Evolutionary conservation across 805 yeast genomes (phyloP), one percentile per base, ranked within the genome.

Genomic region (Schwanniomyces yamadae): DNA sequence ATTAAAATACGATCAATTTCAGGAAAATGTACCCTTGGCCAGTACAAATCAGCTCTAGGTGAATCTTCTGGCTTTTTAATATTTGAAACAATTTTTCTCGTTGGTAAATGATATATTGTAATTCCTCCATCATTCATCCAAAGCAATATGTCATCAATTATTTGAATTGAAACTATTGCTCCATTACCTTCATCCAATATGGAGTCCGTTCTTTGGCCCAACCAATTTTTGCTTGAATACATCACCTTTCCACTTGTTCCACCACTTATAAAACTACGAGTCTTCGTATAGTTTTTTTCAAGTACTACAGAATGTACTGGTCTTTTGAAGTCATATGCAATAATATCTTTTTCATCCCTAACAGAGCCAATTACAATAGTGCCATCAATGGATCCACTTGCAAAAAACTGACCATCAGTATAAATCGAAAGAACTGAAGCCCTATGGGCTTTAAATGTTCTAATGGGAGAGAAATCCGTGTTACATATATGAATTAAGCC

Each of bases 321-420:
- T 19, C 97, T 67, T 48, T 84, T 82, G 57, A 89, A 85, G 58
- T 90, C 95, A 47, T 77, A 82, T 2, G 88, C 89, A 0, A 73
- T 67, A 2, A 84, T 77, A 47, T 84, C 93, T 4, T 67, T 61
- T 13, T 76, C 77, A 43, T 82, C 84, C 1, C 45, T 40, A 1
- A 86, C 63, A 2, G 89, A 75, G 0, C 96, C 93, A 4, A 88
- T 75, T 1, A 88, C 88, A 0, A 91, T 84, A 0, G 95, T 84
- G 0, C 99, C 99, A 55, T 93, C 99, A 67, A 91, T 82, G 0
- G 97, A 88, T 0, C 90, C 96, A 0, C 95, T 81, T 0, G 93
- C 95, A 41, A 93, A 78, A 50, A 73, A 78, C 6, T 60, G 60
- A 0, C 95, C 93, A 51, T 87, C 95, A 1, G 84, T 71, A 36